Conservation (phyloP, 441 rosid species). For the Euphorbia celastroides region DNA sequence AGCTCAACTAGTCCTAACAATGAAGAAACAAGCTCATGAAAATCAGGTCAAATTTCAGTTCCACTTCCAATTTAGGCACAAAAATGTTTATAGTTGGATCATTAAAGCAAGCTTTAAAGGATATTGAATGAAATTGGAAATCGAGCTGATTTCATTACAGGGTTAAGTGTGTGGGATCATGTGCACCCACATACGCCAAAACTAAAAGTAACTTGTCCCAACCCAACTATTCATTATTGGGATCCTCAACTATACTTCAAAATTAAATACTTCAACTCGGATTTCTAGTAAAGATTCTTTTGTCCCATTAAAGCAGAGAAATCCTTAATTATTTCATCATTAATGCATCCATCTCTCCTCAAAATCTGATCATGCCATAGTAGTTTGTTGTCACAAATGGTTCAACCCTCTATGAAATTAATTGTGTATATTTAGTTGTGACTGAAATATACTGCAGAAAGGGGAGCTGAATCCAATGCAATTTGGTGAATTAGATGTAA, state of each 20-base stretch:
- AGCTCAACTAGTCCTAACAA: constrained; percentile 49
- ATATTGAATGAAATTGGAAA: no score
- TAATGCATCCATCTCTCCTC: background rate
- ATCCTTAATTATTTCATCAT: no score
- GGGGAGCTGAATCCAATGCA: constrained; percentile 16
- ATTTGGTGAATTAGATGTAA: constrained; percentile 29
- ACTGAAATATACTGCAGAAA: no score
- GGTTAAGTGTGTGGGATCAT: background rate
- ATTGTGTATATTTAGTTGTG: no score
- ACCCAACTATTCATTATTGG: background rate
- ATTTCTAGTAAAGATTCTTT: constrained; percentile 5
- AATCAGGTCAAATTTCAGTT: constrained; percentile 32
- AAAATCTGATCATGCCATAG: no score
- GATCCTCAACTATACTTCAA: background rate
- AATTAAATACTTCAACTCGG: background rate
- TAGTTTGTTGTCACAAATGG: no score
- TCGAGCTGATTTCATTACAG: no score
- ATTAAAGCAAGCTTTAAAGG: no score
- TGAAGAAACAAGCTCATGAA: constrained; percentile 47
- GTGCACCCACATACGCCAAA: background rate
- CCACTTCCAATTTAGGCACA: background rate
- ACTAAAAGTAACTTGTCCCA: background rate
- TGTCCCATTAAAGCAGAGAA: background rate
- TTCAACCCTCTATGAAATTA: no score
- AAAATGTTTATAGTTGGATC: no score